Evolutionary conservation across 2,329 filamentous ascomycete genomes (phyloP).

Genomic region (Magnaporthales sp.): DNA sequence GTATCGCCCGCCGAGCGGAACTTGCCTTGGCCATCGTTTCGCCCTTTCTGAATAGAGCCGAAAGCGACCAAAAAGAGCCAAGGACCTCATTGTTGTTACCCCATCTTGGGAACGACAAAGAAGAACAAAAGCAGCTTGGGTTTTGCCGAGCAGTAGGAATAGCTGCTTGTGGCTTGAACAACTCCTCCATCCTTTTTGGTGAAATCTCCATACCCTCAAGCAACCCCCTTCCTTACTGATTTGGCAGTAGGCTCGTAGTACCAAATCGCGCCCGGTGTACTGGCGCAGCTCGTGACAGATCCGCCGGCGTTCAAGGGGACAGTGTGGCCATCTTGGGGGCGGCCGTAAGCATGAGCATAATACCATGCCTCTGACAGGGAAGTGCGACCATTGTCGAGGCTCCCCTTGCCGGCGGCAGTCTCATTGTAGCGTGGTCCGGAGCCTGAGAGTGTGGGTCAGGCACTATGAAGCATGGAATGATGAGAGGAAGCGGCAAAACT

Average conservation of each 20-base stretch:
- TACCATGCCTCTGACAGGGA: conserved; percentile 58
- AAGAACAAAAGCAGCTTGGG: too few relatives aligned
- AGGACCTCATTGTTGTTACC: too few relatives aligned
- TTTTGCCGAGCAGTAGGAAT: too few relatives aligned
- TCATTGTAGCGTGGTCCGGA: background rate
- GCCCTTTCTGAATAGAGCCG: too few relatives aligned
- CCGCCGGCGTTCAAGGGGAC: background rate
- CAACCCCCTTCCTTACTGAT: background rate
- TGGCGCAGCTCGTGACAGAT: background rate
- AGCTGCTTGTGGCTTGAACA: background rate
- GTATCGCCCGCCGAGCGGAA: too few relatives aligned
- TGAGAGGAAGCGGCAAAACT: background rate
- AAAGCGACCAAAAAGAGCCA: too few relatives aligned
- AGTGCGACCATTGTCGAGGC: conserved; percentile 46
- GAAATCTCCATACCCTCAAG: background rate
- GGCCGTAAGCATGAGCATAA: conserved; percentile 24
- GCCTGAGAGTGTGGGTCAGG: background rate
- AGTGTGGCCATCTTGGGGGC: background rate
- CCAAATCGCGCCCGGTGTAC: background rate
- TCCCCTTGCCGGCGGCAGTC: conserved; percentile 23
- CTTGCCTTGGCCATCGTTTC: too few relatives aligned
- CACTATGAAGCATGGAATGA: background rate
- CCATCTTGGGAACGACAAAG: too few relatives aligned
- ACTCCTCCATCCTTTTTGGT: background rate
- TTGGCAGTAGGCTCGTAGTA: background rate